phyloP scores from a whole-genome alignment of 2,329 filamentous ascomycete genomes.

The Talaromyces sp. region DNA sequence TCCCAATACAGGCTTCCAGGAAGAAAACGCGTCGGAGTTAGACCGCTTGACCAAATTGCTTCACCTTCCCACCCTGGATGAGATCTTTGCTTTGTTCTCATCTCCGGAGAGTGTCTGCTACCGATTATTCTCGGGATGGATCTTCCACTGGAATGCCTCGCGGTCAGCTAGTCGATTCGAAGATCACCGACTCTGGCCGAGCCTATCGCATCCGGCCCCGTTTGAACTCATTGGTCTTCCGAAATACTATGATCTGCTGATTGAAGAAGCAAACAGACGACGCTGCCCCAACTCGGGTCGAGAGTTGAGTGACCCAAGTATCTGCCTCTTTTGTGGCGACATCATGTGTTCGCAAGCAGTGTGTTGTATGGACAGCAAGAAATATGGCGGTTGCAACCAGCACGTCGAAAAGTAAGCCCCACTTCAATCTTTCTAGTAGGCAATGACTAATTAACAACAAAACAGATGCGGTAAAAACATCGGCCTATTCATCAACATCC shows the following conservation, averaged over 20 bases:
- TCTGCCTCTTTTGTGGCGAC: constrained; percentile 94
- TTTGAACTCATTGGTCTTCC: constrained; percentile 92
- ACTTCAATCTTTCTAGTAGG: background rate
- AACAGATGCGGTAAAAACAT: constrained; percentile 79
- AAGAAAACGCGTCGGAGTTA: constrained; percentile 70
- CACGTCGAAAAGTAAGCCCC: constrained; percentile 73
- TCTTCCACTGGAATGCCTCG: constrained; percentile 50
- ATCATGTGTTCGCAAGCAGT: constrained; percentile 93
- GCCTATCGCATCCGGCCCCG: constrained; percentile 77
- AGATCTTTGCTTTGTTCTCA: constrained; percentile 64
- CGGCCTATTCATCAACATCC: constrained; percentile 93
- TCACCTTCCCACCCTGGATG: constrained; percentile 71
- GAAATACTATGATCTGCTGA: constrained; percentile 85
- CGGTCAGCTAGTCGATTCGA: constrained; percentile 31
- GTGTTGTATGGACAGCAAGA: constrained; percentile 67
- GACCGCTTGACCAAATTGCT: constrained; percentile 74
- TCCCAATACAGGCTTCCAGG: constrained; percentile 62
- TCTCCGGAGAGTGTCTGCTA: constrained; percentile 44
- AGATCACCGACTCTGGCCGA: constrained; percentile 40
- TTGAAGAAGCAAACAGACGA: constrained; percentile 81
- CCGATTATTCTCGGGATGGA: constrained; percentile 64
- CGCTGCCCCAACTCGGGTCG: constrained; percentile 87
- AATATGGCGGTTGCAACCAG: constrained; percentile 81
- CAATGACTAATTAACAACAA: constrained; percentile 20
- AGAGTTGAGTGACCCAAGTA: constrained; percentile 82